Evolutionary conservation across 495 filamentous ascomycete genomes (phyloP).

Genomic region (Neurospora tetrasperma): DNA sequence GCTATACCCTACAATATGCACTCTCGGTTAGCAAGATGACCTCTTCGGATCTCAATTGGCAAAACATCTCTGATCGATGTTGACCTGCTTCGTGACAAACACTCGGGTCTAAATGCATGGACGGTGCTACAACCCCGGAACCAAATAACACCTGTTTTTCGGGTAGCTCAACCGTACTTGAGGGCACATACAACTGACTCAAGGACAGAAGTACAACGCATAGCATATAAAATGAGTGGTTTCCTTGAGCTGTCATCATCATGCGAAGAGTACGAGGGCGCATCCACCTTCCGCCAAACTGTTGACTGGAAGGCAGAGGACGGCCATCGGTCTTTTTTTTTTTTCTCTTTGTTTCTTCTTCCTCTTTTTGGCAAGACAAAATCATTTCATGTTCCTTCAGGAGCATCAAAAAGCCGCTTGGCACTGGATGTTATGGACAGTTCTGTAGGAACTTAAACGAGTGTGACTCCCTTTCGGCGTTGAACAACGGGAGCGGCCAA

Average conservation of each 20-base stretch:
- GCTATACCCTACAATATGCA: slow-evolving; percentile 31
- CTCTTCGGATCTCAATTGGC: not conserved
- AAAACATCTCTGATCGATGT: not conserved
- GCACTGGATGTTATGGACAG: slow-evolving; percentile 15
- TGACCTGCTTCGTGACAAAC: not conserved
- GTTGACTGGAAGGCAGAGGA: not conserved
- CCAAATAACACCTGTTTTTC: not conserved
- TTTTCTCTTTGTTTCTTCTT: no score
- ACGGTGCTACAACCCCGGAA: not conserved
- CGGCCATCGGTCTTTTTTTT: not conserved
- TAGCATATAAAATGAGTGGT: not conserved
- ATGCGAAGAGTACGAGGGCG: not conserved
- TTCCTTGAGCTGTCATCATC: not conserved
- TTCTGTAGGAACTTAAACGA: slow-evolving; percentile 4
- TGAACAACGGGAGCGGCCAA: slow-evolving; percentile 22
- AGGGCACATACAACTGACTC: not conserved
- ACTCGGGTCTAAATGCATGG: not conserved
- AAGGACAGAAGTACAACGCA: not conserved
- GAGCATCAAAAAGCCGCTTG: slow-evolving; percentile 8
- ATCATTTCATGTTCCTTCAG: not conserved
- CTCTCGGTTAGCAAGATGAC: not conserved
- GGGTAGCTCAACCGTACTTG: not conserved
- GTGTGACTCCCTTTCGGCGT: not conserved
- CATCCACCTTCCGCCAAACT: not conserved
- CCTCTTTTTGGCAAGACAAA: not conserved